Percentiles rank a stretch among this genome's conserved stretches.
phyloP scores from a whole-genome alignment of 2,329 filamentous ascomycete species.

The Colletotrichum godetiae region DNA sequence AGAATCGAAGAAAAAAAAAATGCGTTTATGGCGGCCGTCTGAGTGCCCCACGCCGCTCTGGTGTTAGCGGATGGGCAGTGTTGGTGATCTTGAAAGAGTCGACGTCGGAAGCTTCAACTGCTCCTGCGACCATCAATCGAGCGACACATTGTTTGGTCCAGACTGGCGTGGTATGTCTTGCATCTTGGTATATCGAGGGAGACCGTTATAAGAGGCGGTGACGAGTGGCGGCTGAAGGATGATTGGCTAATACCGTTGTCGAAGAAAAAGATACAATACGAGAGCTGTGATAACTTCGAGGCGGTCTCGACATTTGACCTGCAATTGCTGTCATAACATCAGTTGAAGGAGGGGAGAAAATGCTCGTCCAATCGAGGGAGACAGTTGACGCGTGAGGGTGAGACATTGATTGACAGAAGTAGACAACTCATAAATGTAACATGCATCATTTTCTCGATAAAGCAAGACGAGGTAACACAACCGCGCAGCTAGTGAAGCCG shows the following conservation, averaged over 20 bases:
- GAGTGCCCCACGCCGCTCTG: neutral
- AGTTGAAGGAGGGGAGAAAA: conserved; percentile 6
- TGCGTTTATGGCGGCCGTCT: conserved; percentile 1
- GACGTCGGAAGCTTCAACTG: conserved; percentile 13
- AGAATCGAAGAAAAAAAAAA: conserved; percentile 27
- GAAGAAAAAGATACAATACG: neutral
- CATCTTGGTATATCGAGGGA: conserved; percentile 1
- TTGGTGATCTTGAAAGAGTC: neutral
- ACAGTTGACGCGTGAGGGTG: conserved; percentile 5
- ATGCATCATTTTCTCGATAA: conserved; percentile 5
- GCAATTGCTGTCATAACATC: neutral
- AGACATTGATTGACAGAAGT: conserved; percentile 19
- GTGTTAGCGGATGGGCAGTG: conserved; percentile 4
- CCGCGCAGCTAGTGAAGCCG: neutral
- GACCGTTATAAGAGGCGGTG: conserved; percentile 22
- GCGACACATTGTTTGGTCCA: neutral
- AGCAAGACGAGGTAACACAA: neutral
- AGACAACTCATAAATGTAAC: neutral
- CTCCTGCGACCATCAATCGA: conserved; percentile 11
- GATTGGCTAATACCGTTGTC: conserved; percentile 13
- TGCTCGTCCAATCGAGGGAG: conserved; percentile 16
- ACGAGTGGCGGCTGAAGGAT: conserved; percentile 7
- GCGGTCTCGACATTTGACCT: neutral
- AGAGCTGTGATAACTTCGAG: neutral
- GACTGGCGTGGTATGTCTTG: conserved; percentile 1